Percentiles rank a stretch among this genome's conserved stretches.
These are phyloP conservation scores for Pelargonium myrrhifolium DNA, from an alignment of 441 rosid species.

Conservation along the genomic window DNA sequence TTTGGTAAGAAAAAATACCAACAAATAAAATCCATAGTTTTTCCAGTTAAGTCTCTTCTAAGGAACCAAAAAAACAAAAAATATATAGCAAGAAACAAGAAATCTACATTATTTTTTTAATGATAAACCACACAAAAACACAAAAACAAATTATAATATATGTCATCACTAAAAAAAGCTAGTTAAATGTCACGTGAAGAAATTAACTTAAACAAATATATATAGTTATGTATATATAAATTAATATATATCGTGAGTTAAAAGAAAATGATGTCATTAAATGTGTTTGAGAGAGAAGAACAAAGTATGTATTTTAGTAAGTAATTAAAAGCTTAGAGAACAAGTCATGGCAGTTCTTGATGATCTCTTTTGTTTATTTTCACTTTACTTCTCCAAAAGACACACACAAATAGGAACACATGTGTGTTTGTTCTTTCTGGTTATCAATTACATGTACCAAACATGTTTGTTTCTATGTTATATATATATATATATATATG, in stretches of 20 bases:
- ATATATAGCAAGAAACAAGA: background rate
- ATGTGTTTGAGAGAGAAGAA: background rate
- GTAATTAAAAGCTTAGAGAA: background rate
- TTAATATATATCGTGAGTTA: background rate
- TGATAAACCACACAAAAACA: background rate
- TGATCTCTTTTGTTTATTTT: background rate
- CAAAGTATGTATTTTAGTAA: background rate
- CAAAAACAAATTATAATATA: background rate
- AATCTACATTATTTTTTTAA: background rate
- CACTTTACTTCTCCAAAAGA: background rate
- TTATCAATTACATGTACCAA: background rate
- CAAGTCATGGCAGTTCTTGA: background rate
- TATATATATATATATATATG: no score
- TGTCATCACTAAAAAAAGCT: background rate
- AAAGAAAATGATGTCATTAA: background rate
- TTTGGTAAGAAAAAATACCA: background rate
- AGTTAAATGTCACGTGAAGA: background rate
- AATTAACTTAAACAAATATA: background rate
- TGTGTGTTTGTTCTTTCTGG: conserved; percentile 6
- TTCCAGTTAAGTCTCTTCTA: background rate
- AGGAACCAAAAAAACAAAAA: background rate
- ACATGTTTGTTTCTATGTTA: background rate
- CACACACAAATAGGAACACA: background rate
- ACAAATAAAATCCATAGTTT: background rate
- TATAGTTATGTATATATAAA: no score